Conservation (phyloP, 208 protist species). For the Crithidia bombi region DNA sequence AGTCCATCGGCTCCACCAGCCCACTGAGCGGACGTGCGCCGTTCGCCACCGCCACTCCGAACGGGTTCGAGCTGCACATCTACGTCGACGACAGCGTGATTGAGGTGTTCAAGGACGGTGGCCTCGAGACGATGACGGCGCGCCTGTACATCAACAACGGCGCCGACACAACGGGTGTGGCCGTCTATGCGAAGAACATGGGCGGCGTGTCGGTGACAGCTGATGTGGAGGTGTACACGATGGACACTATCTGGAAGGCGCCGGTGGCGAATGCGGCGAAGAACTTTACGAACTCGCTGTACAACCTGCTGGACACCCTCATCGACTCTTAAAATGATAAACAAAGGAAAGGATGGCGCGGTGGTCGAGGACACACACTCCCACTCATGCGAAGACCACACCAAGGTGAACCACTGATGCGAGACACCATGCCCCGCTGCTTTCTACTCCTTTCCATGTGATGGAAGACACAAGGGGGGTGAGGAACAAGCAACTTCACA, state of each 20-base stretch:
- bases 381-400: no score
- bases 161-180: slow-evolving; percentile 27
- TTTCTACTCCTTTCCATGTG: no score
- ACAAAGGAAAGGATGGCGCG: no score
- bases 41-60: slow-evolving; percentile 25
- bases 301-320: slow-evolving; percentile 35
- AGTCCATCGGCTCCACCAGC: slow-evolving; percentile 32
- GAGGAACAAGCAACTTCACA: background rate
- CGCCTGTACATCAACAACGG: slow-evolving; percentile 36
- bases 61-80: slow-evolving; percentile 35
- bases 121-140: slow-evolving; percentile 43
- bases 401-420: no score
- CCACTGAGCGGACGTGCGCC: slow-evolving; percentile 43
- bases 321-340: slow-evolving; percentile 11
- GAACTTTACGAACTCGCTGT: slow-evolving; percentile 32
- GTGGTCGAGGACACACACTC: no score
- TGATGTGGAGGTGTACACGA: slow-evolving; percentile 36
- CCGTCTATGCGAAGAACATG: slow-evolving; percentile 42
- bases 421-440: no score
- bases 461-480: no score
- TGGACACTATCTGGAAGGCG: slow-evolving; percentile 32
- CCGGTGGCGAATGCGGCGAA: slow-evolving; percentile 8
- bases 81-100: slow-evolving; percentile 46
- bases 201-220: slow-evolving; percentile 25
- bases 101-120: slow-evolving; percentile 58